Evolutionary conservation across 1,284 basidiomycete species (phyloP).

Genomic region (Taiwanofungus camphoratus): DNA sequence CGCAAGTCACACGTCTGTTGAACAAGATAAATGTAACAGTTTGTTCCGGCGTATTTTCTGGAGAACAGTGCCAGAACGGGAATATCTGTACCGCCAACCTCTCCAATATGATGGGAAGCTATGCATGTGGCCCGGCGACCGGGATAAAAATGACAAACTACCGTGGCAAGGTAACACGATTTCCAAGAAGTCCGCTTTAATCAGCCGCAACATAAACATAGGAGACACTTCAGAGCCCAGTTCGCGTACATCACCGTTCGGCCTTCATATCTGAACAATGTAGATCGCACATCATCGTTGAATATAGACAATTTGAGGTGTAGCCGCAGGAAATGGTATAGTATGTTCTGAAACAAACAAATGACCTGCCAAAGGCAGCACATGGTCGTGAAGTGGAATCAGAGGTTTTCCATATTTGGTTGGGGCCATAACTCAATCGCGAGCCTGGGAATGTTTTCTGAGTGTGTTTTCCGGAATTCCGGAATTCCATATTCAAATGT

Average conservation of each 20-base stretch:
- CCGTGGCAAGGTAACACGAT: neutral
- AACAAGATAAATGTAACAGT: neutral
- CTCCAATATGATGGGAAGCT: conserved; percentile 1
- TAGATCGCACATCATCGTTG: too few relatives aligned
- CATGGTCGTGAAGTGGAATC: conserved; percentile 14
- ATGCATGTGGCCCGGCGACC: conserved; percentile 1
- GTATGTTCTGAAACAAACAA: neutral
- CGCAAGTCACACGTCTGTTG: conserved; percentile 5
- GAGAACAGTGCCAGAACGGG: conserved; percentile 4
- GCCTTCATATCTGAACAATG: neutral
- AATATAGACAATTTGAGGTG: too few relatives aligned
- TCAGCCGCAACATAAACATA: conserved; percentile 2
- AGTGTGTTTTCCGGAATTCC: conserved; percentile 31
- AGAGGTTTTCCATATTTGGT: conserved; percentile 20
- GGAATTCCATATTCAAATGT: conserved; percentile 29
- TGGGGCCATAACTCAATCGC: conserved; percentile 17
- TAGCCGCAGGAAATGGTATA: neutral
- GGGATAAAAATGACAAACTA: neutral
- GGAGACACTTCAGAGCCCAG: too few relatives aligned
- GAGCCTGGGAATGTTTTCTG: conserved; percentile 29
- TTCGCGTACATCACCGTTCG: too few relatives aligned
- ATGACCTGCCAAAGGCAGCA: conserved; percentile 5
- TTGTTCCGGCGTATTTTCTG: conserved; percentile 4
- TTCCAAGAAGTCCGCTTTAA: neutral
- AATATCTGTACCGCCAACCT: neutral